Base-by-base conservation (phyloP, 2,329 filamentous ascomycete species). In the Tothia fuscella region DNA sequence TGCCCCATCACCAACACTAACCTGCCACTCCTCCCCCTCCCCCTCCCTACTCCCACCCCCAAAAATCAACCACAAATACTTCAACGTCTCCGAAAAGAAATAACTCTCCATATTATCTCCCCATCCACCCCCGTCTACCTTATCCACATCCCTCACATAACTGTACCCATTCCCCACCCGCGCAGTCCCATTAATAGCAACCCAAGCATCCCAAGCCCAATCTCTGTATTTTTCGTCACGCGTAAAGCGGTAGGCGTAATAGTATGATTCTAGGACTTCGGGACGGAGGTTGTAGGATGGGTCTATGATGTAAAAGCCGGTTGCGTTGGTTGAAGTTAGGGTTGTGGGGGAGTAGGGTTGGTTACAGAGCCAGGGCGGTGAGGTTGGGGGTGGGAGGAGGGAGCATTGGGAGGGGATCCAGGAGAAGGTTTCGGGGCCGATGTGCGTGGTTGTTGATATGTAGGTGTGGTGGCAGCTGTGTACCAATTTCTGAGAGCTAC, bases 101-200 rank as follows among this genome's bases (percentile, higher is more conserved):
- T 91, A 93, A 53, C 81, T 88, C 63, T 93, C 84, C 68, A 88
- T 82, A 56, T 80, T 79, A 57, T 93, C 75, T 1, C 80, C 81
- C 45, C 71, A 76, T 0, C 62, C 59, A 1, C 80, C 81, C 6
- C 82, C 82, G 20, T 66, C 67, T 3, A 54, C 51, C 3, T 60
- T 62, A 50, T 82, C 84, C 31, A 93, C 83, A 55, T 93, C 59
- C 0, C 52, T 56, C 42, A 93, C 64, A 22, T 72, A 69, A 12
- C 72, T 72, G 60, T 77, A 93, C 6, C 82, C 86, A 17, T 72
- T 78, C 6, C 73, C 74, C 0, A 72, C 73, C 21, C 71, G 64
- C 48, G 76, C 78, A 12, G 73, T 80, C 22, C 59, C 57, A 51
- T 78, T 79, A 54, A 93, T 80, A 19, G 70, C 70, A 26, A 72